These are phyloP conservation scores for Salix exigua DNA, from an alignment of 345 rosid genomes.

Conservation along the genomic window DNA sequence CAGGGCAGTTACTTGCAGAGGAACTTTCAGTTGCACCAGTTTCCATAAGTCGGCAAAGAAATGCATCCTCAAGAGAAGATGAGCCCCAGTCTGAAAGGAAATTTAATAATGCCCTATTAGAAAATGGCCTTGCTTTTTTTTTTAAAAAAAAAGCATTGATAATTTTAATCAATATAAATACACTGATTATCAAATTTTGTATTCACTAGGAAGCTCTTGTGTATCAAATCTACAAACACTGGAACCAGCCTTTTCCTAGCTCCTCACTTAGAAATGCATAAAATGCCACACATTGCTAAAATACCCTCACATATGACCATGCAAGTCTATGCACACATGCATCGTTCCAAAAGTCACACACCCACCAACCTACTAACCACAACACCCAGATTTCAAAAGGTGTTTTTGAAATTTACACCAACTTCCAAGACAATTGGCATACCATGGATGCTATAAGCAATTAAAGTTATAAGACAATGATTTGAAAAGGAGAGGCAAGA, in stretches of 20 bases:
- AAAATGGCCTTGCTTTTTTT: constrained; percentile 5
- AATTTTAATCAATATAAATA: background rate
- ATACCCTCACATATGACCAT: background rate
- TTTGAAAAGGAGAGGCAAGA: background rate
- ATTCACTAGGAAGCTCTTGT: background rate
- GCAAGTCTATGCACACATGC: background rate
- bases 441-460: background rate
- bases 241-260: background rate
- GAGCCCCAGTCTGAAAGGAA: constrained; percentile 46
- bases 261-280: background rate
- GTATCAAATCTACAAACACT: background rate
- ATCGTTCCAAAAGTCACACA: background rate
- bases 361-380: background rate
- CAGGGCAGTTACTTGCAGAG: constrained; percentile 39
- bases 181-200: background rate
- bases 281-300: background rate
- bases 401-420: background rate
- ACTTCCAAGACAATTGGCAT: background rate
- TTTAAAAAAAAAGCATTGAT: background rate
- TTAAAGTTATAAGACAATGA: background rate
- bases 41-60: constrained; percentile 65
- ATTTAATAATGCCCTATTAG: constrained; percentile 25
- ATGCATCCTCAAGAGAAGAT: constrained; percentile 46
- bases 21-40: constrained; percentile 92
- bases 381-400: background rate